These are phyloP conservation scores for Fistulinella cinereoalba DNA, from an alignment of 1,284 basidiomycete species.

Conservation along the genomic window DNA sequence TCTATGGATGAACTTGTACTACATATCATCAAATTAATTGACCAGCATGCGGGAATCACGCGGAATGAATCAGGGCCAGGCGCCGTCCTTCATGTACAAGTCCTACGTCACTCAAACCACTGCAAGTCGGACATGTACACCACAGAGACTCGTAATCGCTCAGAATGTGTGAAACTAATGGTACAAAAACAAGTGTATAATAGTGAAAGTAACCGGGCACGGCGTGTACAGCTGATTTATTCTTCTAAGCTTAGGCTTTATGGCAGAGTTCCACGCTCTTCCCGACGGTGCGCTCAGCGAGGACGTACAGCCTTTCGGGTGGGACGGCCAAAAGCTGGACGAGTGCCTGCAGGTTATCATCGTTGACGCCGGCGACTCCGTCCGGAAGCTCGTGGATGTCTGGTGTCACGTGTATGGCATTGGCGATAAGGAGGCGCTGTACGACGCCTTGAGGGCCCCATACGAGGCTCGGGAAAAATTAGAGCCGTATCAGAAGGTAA, in stretches of 20 bases:
- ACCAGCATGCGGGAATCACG: no score
- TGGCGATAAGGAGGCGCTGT: constrained; percentile 15
- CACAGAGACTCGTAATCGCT: no score
- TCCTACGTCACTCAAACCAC: no score
- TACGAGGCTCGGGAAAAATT: constrained; percentile 26
- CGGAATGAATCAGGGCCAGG: no score
- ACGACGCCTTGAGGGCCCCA: constrained; percentile 15
- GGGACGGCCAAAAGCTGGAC: constrained; percentile 10
- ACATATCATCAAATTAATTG: no score
- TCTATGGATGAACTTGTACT: no score
- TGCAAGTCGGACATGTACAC: no score
- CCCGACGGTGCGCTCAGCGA: constrained; percentile 20
- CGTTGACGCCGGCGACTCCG: constrained; percentile 26
- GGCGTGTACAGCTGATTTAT: neutral
- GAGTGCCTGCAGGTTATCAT: constrained; percentile 32
- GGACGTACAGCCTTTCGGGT: constrained; percentile 21
- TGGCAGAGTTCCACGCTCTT: constrained; percentile 10
- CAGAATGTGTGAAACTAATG: no score
- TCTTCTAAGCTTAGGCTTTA: constrained; percentile 26
- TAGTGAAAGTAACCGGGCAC: no score
- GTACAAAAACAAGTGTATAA: no score
- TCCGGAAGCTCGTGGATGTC: constrained; percentile 23
- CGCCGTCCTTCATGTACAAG: no score
- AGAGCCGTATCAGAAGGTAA: constrained; percentile 14
- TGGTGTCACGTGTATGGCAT: constrained; percentile 32